These are phyloP conservation scores for Aureobasidium musti DNA, from an alignment of 2,329 filamentous ascomycete genomes.

Conservation along the genomic window DNA sequence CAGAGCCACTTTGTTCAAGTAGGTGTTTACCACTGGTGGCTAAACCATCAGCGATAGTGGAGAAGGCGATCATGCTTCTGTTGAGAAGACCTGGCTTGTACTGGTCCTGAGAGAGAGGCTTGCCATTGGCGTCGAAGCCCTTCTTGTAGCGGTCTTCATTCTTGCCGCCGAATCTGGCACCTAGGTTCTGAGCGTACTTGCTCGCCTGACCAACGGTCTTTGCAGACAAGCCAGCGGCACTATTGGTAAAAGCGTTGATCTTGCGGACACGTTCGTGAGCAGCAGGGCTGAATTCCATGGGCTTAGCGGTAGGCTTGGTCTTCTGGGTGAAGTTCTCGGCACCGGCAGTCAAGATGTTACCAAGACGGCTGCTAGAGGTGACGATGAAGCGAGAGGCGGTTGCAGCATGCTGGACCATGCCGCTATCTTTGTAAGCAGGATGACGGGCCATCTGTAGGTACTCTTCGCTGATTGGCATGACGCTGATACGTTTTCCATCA, in stretches of 20 bases:
- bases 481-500: slow-evolving; percentile 68
- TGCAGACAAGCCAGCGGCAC: slow-evolving; percentile 75
- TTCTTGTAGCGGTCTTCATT: slow-evolving; percentile 57
- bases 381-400: slow-evolving; percentile 90
- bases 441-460: slow-evolving; percentile 78
- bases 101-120: slow-evolving; percentile 50
- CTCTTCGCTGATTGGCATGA: slow-evolving; percentile 67
- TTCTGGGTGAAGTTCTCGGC: slow-evolving; percentile 80
- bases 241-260: slow-evolving; percentile 81
- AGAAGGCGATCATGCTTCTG: slow-evolving; percentile 95
- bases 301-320: slow-evolving; percentile 74
- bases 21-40: slow-evolving; percentile 82
- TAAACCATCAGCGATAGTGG: slow-evolving; percentile 89
- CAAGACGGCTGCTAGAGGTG: slow-evolving; percentile 77
- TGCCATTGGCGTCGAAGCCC: slow-evolving; percentile 70
- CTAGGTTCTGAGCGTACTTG: slow-evolving; percentile 85
- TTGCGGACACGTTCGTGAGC: slow-evolving; percentile 84
- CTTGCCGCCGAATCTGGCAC: slow-evolving; percentile 70
- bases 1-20: slow-evolving; percentile 70
- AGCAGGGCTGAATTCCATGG: slow-evolving; percentile 82
- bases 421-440: slow-evolving; percentile 87
- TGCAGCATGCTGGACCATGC: slow-evolving; percentile 81
- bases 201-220: slow-evolving; percentile 85
- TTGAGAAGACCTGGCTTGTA: slow-evolving; percentile 94
- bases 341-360: slow-evolving; percentile 72